phyloP scores from a whole-genome alignment of 2,329 filamentous ascomycete genomes.

The Nigrospora osmanthi region DNA sequence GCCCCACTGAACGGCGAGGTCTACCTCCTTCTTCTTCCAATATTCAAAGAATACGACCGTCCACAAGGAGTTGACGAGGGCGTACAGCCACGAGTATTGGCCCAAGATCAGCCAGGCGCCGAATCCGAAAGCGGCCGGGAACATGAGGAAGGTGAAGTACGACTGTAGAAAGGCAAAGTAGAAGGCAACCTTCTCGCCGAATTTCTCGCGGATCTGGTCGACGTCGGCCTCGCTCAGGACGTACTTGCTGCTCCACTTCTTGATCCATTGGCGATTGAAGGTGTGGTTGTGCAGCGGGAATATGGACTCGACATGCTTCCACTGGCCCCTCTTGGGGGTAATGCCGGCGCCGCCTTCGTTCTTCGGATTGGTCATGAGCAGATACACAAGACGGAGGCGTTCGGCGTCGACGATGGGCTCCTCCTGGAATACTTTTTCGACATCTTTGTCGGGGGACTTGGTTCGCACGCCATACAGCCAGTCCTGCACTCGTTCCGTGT shows the following conservation, averaged over 20 bases:
- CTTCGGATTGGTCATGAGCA: constrained; percentile 67
- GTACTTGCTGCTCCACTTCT: constrained; percentile 66
- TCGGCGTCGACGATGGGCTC: constrained; percentile 85
- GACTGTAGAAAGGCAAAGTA: constrained; percentile 93
- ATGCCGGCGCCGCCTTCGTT: constrained; percentile 75
- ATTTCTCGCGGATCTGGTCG: constrained; percentile 67
- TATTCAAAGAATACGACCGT: constrained; percentile 85
- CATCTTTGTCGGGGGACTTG: constrained; percentile 66
- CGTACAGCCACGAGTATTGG: constrained; percentile 76
- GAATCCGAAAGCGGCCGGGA: constrained; percentile 72
- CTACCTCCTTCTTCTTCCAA: constrained; percentile 89
- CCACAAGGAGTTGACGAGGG: constrained; percentile 74
- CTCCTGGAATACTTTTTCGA: constrained; percentile 56
- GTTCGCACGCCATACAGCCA: constrained; percentile 87
- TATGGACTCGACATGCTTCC: constrained; percentile 64
- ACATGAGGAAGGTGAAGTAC: constrained; percentile 80
- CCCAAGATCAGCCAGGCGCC: constrained; percentile 76
- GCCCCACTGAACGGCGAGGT: constrained; percentile 81
- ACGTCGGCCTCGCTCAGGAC: constrained; percentile 58
- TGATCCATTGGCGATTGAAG: constrained; percentile 71
- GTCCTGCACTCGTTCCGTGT: constrained; percentile 81
- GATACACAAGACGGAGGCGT: constrained; percentile 77
- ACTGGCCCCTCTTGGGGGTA: constrained; percentile 58
- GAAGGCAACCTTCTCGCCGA: constrained; percentile 81
- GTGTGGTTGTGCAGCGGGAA: constrained; percentile 73